Evolutionary conservation across 2,329 filamentous ascomycete species (phyloP).

Genomic region (Nothopassalora personata): DNA sequence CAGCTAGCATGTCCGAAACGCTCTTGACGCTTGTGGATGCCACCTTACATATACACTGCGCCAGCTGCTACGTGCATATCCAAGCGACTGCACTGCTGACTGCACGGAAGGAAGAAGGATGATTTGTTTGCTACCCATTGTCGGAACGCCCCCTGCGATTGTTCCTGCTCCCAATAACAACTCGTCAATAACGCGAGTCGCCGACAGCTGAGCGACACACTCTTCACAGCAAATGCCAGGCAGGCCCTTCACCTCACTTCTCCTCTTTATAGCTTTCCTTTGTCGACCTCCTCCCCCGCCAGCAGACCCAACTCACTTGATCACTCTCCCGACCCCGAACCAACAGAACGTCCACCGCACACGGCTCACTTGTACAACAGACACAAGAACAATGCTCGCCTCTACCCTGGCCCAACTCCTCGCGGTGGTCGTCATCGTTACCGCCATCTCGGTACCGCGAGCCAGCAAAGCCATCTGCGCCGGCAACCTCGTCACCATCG

Average conservation of each 20-base stretch:
- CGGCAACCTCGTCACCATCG: slow-evolving; percentile 49
- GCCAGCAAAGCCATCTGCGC: slow-evolving; percentile 27
- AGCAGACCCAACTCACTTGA: not conserved
- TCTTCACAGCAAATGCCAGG: not conserved
- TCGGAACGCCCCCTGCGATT: not conserved
- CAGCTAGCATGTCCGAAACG: not conserved
- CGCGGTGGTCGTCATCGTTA: not conserved
- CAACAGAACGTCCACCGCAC: not conserved
- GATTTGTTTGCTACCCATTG: not conserved
- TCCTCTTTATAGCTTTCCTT: not conserved
- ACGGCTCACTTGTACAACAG: not conserved
- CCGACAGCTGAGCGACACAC: not conserved
- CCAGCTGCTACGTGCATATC: not conserved
- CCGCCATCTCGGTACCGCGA: not conserved
- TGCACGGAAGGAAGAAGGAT: not conserved
- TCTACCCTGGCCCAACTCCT: not conserved
- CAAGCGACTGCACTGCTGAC: not conserved
- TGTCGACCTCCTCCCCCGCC: not conserved
- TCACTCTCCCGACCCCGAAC: not conserved
- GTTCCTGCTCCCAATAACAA: not conserved
- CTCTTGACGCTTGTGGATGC: not conserved
- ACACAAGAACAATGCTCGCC: not conserved
- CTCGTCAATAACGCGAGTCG: not conserved
- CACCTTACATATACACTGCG: not conserved
- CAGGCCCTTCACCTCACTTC: not conserved